These are phyloP conservation scores for Mycena rebaudengoi DNA, from an alignment of 768 basidiomycete genomes.

Conservation along the genomic window DNA sequence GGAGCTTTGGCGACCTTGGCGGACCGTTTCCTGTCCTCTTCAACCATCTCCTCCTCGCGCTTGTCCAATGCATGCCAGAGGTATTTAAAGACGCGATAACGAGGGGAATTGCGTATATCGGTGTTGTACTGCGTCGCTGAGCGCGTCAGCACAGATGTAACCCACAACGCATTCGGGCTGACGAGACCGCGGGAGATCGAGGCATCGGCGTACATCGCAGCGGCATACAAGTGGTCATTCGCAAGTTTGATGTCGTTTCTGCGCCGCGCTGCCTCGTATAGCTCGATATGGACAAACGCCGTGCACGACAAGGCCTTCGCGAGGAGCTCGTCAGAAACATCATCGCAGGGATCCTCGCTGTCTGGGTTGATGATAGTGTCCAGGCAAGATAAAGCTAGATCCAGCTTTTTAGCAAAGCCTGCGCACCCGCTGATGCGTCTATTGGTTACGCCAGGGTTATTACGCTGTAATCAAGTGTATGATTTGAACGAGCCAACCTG, in stretches of 20 bases:
- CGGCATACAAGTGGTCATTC: conserved; percentile 10
- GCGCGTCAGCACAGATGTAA: background rate
- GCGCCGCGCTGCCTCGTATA: conserved; percentile 3
- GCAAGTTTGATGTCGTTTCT: background rate
- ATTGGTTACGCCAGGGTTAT: background rate
- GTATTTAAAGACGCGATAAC: conserved; percentile 7
- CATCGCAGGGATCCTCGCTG: background rate
- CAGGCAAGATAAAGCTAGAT: background rate
- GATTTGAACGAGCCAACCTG: background rate
- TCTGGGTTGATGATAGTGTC: conserved; percentile 14
- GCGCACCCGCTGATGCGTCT: conserved; percentile 13
- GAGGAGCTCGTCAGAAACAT: conserved; percentile 12
- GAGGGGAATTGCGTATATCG: conserved; percentile 12
- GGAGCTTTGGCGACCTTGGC: conserved; percentile 9
- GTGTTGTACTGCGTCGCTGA: conserved; percentile 7
- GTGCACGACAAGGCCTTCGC: conserved; percentile 7
- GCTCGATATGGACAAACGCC: conserved; percentile 3
- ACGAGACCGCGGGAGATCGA: conserved; percentile 11
- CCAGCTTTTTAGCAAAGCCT: background rate
- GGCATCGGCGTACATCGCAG: conserved; percentile 9
- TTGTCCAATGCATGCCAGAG: conserved; percentile 5
- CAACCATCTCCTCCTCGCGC: conserved; percentile 12
- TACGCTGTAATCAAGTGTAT: background rate
- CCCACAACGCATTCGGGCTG: background rate
- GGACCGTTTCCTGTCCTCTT: conserved; percentile 9